Evolutionary conservation across 805 yeast species (phyloP).

Genomic region (Spathaspora girioi): DNA sequence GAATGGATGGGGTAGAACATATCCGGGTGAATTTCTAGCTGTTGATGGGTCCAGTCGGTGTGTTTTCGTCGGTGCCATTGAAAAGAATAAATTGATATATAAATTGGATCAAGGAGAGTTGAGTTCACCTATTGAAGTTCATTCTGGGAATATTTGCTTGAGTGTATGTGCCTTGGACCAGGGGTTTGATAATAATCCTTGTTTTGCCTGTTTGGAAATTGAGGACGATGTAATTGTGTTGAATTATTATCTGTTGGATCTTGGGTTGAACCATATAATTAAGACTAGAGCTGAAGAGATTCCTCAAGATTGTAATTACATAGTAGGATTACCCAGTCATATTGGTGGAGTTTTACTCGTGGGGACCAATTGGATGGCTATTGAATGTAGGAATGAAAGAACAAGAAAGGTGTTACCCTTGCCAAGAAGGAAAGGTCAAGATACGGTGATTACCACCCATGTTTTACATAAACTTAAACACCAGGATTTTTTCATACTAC

Average conservation of each 20-base stretch:
- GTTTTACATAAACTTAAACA: conserved; percentile 64
- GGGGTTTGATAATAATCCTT: conserved; percentile 70
- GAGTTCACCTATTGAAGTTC: conserved; percentile 73
- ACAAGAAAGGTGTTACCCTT: conserved; percentile 38
- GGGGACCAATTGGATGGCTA: conserved; percentile 39
- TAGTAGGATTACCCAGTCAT: conserved; percentile 71
- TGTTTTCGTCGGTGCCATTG: conserved; percentile 65
- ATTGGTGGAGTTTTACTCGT: conserved; percentile 68
- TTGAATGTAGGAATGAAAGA: neutral
- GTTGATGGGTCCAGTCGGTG: conserved; percentile 75
- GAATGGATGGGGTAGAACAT: conserved; percentile 67
- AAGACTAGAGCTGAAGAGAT: conserved; percentile 24
- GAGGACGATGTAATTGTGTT: conserved; percentile 38
- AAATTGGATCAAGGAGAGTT: conserved; percentile 38
- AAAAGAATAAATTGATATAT: conserved; percentile 69
- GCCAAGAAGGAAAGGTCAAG: conserved; percentile 43
- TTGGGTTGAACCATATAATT: conserved; percentile 77
- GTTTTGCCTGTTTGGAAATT: conserved; percentile 76
- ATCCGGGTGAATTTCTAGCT: conserved; percentile 72
- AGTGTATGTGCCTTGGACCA: conserved; percentile 62
- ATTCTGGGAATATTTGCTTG: conserved; percentile 50
- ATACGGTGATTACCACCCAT: conserved; percentile 46
- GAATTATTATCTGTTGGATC: conserved; percentile 76
- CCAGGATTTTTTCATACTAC: conserved; percentile 54
- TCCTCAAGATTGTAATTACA: conserved; percentile 39